A percentile compares a stretch with the other conserved stretches of the same genome.
These are phyloP conservation scores for Colletotrichum paranaense DNA, from an alignment of 2,329 filamentous ascomycete species.

Conservation along the genomic window DNA sequence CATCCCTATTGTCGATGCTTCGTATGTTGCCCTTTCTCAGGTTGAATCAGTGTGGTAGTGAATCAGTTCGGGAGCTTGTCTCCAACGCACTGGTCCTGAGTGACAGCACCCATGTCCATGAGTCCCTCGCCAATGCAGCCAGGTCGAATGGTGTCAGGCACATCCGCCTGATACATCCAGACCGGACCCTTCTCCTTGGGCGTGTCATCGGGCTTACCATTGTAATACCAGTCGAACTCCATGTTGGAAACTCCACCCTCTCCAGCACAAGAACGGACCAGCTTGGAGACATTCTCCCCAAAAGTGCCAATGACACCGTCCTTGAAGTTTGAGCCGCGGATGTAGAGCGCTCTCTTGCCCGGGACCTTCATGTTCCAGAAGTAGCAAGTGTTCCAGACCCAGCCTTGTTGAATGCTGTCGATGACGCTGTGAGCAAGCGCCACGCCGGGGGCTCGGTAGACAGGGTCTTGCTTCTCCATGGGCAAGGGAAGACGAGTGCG, in stretches of 20 bases:
- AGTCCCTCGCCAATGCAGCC: neutral
- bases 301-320: neutral
- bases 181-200: slow-evolving; percentile 1
- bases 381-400: slow-evolving; percentile 35
- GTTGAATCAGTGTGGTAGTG: neutral
- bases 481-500: slow-evolving; percentile 32
- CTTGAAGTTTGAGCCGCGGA: slow-evolving; percentile 8
- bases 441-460: slow-evolving; percentile 36
- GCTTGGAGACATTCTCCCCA: too few species aligned
- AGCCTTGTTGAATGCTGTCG: slow-evolving; percentile 25
- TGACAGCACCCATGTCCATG: neutral
- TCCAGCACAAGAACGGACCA: too few species aligned
- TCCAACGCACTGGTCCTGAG: neutral
- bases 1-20: neutral
- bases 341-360: neutral
- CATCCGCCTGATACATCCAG: neutral
- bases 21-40: too few species aligned
- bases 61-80: neutral
- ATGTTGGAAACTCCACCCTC: too few species aligned
- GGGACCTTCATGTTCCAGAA: slow-evolving; percentile 9
- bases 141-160: neutral
- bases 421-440: slow-evolving; percentile 14
- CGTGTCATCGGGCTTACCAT: neutral
- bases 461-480: slow-evolving; percentile 32
- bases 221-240: too few species aligned